Base-by-base conservation (phyloP, 2,329 filamentous ascomycete genomes). In the Microsporum audouinii region DNA sequence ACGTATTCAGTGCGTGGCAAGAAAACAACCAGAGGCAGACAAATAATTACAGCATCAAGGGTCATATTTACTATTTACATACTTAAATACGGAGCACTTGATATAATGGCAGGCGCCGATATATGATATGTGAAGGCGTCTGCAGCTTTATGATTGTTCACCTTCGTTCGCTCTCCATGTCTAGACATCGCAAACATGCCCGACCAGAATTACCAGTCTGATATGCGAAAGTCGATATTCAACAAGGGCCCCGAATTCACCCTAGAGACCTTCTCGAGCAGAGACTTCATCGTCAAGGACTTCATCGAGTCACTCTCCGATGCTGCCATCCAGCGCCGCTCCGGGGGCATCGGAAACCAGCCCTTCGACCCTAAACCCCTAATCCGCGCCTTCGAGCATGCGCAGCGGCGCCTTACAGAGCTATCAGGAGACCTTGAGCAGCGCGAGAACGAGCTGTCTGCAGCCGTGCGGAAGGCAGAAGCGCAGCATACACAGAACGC, bases 241-340 rank as follows among this genome's bases (percentile, higher is more conserved):
- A 87, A 88, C 61, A 85, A 84, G 73, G 88, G 87, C 43, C 89
- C 89, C 63, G 87, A 82, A 73, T 96, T 96, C 77, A 89, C 85
- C 7, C 81, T 97, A 63, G 89, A 96, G 51, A 91, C 91, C 76
- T 90, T 91, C 75, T 89, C 89, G 61, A 88, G 81, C 72, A 88
- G 88, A 69, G 94, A 97, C 76, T 99, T 97, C 71, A 96, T 97
- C 65, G 92, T 97, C 66, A 91, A 95, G 70, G 94, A 99, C 77
- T 99, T 99, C 72, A 87, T 99, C 68, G 95, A 99, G 73, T 84
- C 87, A 58, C 85, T 99, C 62, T 94, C 92, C 58, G 91, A 97
- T 65, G 86, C 89, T n/a, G 49, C 65, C 6, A 79, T 82, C 27
- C 88, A 86, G 70, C 88, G 94, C 60, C 87, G 89, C 63, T 96